A percentile compares a stretch with the other conserved stretches of the same genome.
These are phyloP conservation scores for Ophiostoma ips DNA, from an alignment of 2,329 filamentous ascomycete genomes.

Conservation along the genomic window DNA sequence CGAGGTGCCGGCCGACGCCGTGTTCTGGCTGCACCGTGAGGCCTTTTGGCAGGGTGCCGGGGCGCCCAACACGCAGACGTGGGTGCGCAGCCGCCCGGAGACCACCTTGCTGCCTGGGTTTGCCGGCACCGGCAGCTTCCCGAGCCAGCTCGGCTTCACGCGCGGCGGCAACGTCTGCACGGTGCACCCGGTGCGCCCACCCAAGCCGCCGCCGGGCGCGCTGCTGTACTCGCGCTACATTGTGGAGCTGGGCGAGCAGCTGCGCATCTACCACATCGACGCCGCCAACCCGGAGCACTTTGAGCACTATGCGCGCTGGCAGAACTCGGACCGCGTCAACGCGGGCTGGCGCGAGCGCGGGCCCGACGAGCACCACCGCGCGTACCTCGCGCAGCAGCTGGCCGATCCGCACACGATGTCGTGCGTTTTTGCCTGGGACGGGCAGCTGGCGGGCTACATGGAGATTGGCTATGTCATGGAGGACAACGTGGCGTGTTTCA, in stretches of 20 bases:
- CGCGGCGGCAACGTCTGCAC: slow-evolving; percentile 23
- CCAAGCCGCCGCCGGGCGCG: slow-evolving; percentile 56
- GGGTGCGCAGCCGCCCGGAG: slow-evolving; percentile 49
- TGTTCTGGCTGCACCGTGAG: slow-evolving; percentile 13
- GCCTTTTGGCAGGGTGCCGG: slow-evolving; percentile 22
- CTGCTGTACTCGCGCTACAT: slow-evolving; percentile 69
- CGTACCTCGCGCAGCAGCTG: slow-evolving; percentile 55
- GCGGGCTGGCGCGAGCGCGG: slow-evolving; percentile 71
- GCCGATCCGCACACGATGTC: slow-evolving; percentile 59
- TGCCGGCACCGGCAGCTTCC: slow-evolving; percentile 18
- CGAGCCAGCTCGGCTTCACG: slow-evolving; percentile 24
- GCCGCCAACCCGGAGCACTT: slow-evolving; percentile 54
- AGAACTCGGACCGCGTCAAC: slow-evolving; percentile 70
- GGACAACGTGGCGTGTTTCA: slow-evolving; percentile 38
- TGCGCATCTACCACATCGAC: slow-evolving; percentile 55
- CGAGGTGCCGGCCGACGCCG: slow-evolving; percentile 3
- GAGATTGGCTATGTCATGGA: slow-evolving; percentile 61
- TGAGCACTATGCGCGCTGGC: slow-evolving; percentile 47
- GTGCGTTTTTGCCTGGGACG: slow-evolving; percentile 58
- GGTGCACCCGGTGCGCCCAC: slow-evolving; percentile 52
- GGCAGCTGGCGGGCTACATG: slow-evolving; percentile 60
- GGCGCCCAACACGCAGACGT: slow-evolving; percentile 35
- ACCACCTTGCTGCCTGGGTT: slow-evolving; percentile 29
- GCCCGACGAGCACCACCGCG: slow-evolving; percentile 57
- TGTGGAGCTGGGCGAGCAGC: slow-evolving; percentile 53